phyloP scores from a whole-genome alignment of 345 rosid genomes.

The Arabis alpina region DNA sequence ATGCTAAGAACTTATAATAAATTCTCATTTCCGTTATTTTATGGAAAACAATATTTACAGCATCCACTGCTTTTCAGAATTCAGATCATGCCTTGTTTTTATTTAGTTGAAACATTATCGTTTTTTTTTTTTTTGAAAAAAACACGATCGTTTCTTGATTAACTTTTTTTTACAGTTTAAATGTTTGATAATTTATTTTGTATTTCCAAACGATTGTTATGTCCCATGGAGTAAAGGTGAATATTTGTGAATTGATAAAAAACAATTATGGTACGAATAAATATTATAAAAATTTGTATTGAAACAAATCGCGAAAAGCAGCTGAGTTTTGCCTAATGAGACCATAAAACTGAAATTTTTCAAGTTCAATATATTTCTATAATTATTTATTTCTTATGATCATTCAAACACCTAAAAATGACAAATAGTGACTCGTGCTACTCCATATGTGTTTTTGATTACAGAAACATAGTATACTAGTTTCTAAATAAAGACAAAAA shows the following conservation, averaged over 20 bases:
- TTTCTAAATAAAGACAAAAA: slow-evolving; percentile 7
- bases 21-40: too few relatives aligned
- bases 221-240: neutral
- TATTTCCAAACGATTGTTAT: neutral
- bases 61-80: too few relatives aligned
- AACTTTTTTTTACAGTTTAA: neutral
- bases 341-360: slow-evolving; percentile 28
- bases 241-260: neutral
- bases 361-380: slow-evolving; percentile 28
- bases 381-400: neutral
- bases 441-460: neutral
- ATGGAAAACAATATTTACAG: neutral
- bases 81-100: neutral
- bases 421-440: slow-evolving; percentile 9
- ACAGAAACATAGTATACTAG: neutral
- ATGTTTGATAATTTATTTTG: neutral
- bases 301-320: slow-evolving; percentile 15
- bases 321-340: slow-evolving; percentile 16
- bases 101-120: neutral
- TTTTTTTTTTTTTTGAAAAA: too few relatives aligned
- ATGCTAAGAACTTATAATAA: neutral
- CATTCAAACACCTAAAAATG: slow-evolving; percentile 10
- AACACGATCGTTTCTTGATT: neutral
- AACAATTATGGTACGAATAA: neutral
- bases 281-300: neutral